phyloP scores from a whole-genome alignment of 805 yeast species.

The Scheffersomyces stipitis region DNA sequence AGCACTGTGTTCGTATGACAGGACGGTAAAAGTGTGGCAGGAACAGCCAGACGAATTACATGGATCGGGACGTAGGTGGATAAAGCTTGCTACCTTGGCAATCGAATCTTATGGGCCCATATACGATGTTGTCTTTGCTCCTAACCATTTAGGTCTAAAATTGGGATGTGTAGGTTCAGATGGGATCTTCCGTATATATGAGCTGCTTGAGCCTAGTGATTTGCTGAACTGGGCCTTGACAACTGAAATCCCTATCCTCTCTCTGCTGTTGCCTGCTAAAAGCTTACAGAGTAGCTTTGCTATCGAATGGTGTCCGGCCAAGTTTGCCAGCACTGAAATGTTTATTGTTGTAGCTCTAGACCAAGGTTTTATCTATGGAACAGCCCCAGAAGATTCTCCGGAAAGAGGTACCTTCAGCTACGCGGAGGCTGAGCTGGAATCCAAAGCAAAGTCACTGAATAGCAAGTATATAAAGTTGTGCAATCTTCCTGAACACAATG shows the following conservation, averaged over 20 bases:
- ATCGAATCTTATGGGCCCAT: constrained; percentile 83
- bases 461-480: constrained; percentile 54
- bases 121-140: constrained; percentile 88
- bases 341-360: constrained; percentile 83
- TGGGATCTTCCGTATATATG: constrained; percentile 81
- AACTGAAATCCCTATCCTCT: constrained; percentile 65
- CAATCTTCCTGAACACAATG: constrained; percentile 78
- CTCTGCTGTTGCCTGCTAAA: constrained; percentile 67
- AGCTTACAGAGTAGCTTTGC: constrained; percentile 84
- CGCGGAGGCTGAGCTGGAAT: not conserved
- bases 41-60: constrained; percentile 77
- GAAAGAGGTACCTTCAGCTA: not conserved
- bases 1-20: constrained; percentile 87
- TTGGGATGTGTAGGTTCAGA: constrained; percentile 88
- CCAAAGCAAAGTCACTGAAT: not conserved
- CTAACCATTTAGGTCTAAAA: constrained; percentile 76
- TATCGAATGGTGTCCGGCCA: constrained; percentile 87
- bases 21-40: constrained; percentile 88
- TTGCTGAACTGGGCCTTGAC: constrained; percentile 77
- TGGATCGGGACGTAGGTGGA: constrained; percentile 85
- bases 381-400: constrained; percentile 7
- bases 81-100: constrained; percentile 67
- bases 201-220: constrained; percentile 88
- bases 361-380: constrained; percentile 73
- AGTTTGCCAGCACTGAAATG: constrained; percentile 71